Evolutionary conservation across 2,329 filamentous ascomycete genomes (phyloP).

Genomic region (Colletotrichum musae): DNA sequence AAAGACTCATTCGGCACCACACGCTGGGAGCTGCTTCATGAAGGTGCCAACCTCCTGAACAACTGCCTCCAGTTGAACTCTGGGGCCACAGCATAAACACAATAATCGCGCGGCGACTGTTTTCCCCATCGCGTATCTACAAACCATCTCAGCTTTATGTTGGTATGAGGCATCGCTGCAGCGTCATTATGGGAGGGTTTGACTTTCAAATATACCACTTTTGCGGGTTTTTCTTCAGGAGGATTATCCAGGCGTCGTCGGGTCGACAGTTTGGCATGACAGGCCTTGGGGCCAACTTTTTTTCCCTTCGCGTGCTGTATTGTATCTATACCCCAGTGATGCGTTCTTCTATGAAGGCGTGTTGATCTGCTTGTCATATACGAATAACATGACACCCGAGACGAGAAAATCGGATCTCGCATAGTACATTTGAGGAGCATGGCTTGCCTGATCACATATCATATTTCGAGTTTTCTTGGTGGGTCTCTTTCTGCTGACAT

Average conservation of each 20-base stretch:
- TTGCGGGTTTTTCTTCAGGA: conserved; percentile 25
- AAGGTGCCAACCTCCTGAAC: conserved; percentile 83
- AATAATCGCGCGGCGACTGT: background rate
- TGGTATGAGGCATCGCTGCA: background rate
- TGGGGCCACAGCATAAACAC: conserved; percentile 42
- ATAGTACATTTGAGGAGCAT: conserved; percentile 19
- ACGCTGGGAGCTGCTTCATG: conserved; percentile 91
- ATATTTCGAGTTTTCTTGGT: background rate
- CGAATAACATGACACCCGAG: conserved; percentile 23
- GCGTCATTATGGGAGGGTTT: conserved; percentile 14
- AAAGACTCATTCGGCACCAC: conserved; percentile 86
- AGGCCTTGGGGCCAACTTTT: conserved; percentile 2
- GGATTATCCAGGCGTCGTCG: conserved; percentile 6
- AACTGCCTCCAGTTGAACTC: conserved; percentile 80
- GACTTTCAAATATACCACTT: conserved; percentile 32
- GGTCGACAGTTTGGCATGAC: conserved; percentile 16
- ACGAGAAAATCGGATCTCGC: conserved; percentile 6
- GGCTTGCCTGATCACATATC: background rate
- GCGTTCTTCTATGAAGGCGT: conserved; percentile 11
- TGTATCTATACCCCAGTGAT: conserved; percentile 39
- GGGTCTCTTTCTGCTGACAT: background rate
- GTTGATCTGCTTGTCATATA: conserved; percentile 16
- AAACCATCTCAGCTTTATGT: background rate
- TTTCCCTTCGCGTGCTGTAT: conserved; percentile 18
- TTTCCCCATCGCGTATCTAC: background rate